These are phyloP conservation scores for Talaromyces pinophilus DNA, from an alignment of 2,329 filamentous ascomycete genomes.

Conservation along the genomic window DNA sequence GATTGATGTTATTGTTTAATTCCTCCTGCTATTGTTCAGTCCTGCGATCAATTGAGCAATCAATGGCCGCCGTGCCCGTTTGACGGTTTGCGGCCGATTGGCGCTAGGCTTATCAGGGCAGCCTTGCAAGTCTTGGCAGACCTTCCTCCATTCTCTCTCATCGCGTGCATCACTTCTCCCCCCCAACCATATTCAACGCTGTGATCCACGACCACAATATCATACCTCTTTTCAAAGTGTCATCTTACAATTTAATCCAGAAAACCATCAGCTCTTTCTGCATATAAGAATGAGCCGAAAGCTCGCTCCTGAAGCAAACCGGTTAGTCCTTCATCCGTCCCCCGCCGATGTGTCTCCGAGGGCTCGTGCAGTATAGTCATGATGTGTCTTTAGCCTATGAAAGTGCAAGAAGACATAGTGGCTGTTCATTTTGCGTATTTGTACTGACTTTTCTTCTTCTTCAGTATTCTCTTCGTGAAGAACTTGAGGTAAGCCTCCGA, in stretches of 20 bases:
- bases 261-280: constrained; percentile 16
- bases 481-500: constrained; percentile 77
- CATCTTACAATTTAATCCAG: background rate
- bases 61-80: background rate
- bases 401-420: background rate
- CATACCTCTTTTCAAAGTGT: background rate
- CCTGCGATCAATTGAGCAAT: constrained; percentile 6
- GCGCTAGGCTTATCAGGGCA: constrained; percentile 19
- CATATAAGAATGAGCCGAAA: constrained; percentile 58
- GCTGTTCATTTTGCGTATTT: too few species aligned
- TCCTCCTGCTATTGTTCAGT: background rate
- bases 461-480: constrained; percentile 99
- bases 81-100: constrained; percentile 6
- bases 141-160: background rate
- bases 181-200: background rate
- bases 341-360: constrained; percentile 29
- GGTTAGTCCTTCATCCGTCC: constrained; percentile 59
- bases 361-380: constrained; percentile 18
- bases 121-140: constrained; percentile 20
- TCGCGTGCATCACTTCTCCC: constrained; percentile 9
- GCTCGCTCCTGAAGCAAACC: constrained; percentile 99
- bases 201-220: background rate
- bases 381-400: background rate
- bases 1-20: background rate
- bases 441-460: constrained; percentile 12